Evolutionary conservation across 1,284 basidiomycete species (phyloP), one percentile per base, ranked within the genome.

Genomic region (Apiotrichum domesticum): DNA sequence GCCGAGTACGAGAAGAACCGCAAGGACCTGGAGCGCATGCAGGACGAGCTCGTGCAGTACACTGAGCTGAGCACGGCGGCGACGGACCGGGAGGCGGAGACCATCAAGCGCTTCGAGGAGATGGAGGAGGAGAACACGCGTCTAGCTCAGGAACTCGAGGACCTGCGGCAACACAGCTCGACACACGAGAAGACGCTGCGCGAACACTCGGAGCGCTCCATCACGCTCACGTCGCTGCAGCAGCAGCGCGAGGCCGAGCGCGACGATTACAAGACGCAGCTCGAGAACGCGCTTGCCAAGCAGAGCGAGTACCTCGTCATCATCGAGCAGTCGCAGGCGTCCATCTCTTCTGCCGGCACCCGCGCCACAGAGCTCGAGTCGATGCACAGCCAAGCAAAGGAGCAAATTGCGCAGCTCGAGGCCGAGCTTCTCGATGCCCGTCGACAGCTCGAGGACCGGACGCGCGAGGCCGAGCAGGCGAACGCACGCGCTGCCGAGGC

Each of bases 251-350:
- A 92, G 64, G 87, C 87, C 0, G 94, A 98, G 57, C 82, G 86
- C 59, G 78, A 84, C 57, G 80, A 82, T 56, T 76, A 85, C 32
- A 83, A 83, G 61, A 76, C 79, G 4, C 85, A 90, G 72, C 78
- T 94, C 13, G 85, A 90, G 35, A 88, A 87, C 59, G 79, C 91
- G 35, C 76, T 78, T 10, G 75, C 79, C 7, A 83, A 85, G 14
- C 83, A 86, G 35, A 90, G 92, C 51, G 86, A 91, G 65, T 92
- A 97, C 73, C 78, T 95, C 34, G 83, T 85, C 32, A 85, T 92
- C 1, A 80, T 98, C 54, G 89, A 92, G 51, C 90, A 96, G 76
- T 84, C 90, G 4, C 87, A 88, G 52, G 78, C 79, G 11, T 90
- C 91, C 1, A 79, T 98, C 51, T 80, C 84, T 45, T 83, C 89